These are phyloP conservation scores for Arabidopsis arenosa DNA, from an alignment of 345 rosid species.

Conservation along the genomic window DNA sequence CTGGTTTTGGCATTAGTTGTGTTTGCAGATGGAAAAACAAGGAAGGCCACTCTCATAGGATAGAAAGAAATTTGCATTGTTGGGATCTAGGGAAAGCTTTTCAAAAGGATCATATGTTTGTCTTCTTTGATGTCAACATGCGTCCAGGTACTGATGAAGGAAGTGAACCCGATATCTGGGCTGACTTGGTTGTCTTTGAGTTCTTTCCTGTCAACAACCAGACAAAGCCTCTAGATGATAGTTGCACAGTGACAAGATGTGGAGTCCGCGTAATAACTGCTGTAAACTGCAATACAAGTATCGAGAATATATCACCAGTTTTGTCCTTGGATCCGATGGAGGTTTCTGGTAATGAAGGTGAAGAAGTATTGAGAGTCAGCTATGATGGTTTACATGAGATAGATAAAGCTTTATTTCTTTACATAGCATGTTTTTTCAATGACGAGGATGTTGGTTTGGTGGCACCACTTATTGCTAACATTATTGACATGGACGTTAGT, in stretches of 20 bases:
- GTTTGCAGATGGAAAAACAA: background rate
- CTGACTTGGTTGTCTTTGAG: background rate
- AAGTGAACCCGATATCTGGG: background rate
- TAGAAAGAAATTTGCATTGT: background rate
- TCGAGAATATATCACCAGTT: background rate
- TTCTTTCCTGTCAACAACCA: background rate
- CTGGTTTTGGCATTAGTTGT: background rate
- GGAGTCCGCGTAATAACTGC: background rate
- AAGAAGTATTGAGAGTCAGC: background rate
- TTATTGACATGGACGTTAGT: conserved; percentile 11
- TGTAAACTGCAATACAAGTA: background rate
- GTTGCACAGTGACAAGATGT: background rate
- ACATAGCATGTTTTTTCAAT: conserved; percentile 9
- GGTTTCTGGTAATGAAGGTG: background rate
- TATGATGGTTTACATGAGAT: background rate
- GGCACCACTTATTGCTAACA: background rate
- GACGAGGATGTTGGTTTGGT: conserved; percentile 13
- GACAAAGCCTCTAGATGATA: background rate
- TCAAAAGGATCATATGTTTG: background rate
- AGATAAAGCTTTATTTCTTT: background rate
- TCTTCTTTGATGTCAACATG: background rate
- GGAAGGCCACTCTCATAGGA: background rate
- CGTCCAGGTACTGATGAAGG: background rate
- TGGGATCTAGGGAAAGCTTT: background rate
- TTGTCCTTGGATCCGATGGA: background rate